phyloP scores from a whole-genome alignment of 495 filamentous ascomycete species.

The Parathielavia hyrcaniae region DNA sequence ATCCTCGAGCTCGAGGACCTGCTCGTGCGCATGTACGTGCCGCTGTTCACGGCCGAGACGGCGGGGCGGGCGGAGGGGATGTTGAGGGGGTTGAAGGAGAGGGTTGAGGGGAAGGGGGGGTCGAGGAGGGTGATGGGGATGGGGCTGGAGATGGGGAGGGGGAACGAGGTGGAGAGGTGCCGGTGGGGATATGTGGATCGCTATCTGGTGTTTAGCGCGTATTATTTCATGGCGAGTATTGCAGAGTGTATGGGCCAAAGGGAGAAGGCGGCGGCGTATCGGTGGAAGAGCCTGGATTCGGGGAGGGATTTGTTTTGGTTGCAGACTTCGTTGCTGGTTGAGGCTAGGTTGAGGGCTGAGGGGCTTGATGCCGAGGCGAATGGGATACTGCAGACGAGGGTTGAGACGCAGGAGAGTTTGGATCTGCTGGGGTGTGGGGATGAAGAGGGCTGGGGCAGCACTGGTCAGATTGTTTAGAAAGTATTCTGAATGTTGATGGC shows the following conservation, averaged over 20 bases:
- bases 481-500: neutral
- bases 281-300: conserved; percentile 18
- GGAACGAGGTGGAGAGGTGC: too few relatives aligned
- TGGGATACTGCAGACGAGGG: conserved; percentile 16
- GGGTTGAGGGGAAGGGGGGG: conserved; percentile 11
- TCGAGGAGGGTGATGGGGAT: neutral
- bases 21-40: conserved; percentile 29
- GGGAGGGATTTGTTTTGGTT: conserved; percentile 29
- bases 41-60: conserved; percentile 22
- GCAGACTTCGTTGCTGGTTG: conserved; percentile 25
- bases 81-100: conserved; percentile 9
- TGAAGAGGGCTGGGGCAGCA: neutral
- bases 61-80: conserved; percentile 16
- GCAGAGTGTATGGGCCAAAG: conserved; percentile 20
- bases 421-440: neutral
- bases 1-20: conserved; percentile 27
- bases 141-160: neutral
- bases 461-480: neutral
- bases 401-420: neutral
- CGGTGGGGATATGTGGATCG: conserved; percentile 23
- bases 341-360: conserved; percentile 20
- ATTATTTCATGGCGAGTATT: conserved; percentile 28
- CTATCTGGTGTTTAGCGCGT: conserved; percentile 28
- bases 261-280: conserved; percentile 10
- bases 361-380: conserved; percentile 23